Conservation (phyloP, 495 filamentous ascomycete species). For the Parmelia sp. region DNA sequence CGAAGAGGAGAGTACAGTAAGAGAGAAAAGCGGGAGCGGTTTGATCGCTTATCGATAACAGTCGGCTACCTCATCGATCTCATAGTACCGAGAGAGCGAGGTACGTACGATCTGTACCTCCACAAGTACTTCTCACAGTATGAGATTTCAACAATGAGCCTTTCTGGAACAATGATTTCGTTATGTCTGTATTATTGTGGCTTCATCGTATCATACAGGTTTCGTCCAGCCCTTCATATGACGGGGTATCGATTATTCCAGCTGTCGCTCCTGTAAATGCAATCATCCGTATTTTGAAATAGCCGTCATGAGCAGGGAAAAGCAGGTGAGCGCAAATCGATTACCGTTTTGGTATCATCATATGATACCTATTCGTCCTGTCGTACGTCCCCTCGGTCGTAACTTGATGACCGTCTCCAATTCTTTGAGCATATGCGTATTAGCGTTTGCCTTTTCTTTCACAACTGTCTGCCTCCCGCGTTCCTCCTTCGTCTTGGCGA, state of each 20-base stretch:
- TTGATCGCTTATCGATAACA: slow-evolving; percentile 10
- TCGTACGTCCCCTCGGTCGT: slow-evolving; percentile 48
- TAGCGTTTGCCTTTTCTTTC: slow-evolving; percentile 68
- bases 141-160: not conserved
- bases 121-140: not conserved
- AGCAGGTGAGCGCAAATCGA: not conserved
- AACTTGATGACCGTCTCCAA: slow-evolving; percentile 83
- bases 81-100: no score
- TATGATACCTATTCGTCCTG: slow-evolving; percentile 47
- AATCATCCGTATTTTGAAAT: slow-evolving; percentile 1
- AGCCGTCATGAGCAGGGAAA: slow-evolving; percentile 7
- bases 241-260: slow-evolving; percentile 11
- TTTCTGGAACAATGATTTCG: not conserved
- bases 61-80: slow-evolving; percentile 5
- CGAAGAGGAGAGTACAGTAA: not conserved
- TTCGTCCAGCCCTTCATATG: not conserved
- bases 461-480: slow-evolving; percentile 59
- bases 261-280: slow-evolving; percentile 10
- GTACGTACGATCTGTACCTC: not conserved
- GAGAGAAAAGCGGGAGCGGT: not conserved
- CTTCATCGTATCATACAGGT: not conserved
- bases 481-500: slow-evolving; percentile 84
- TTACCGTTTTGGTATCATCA: slow-evolving; percentile 22
- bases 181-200: not conserved
- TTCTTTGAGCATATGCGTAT: slow-evolving; percentile 82